A percentile compares a stretch with the other conserved stretches of the same genome.
phyloP scores from a whole-genome alignment of 1,284 basidiomycete genomes.

The Takashimella koratensis region DNA sequence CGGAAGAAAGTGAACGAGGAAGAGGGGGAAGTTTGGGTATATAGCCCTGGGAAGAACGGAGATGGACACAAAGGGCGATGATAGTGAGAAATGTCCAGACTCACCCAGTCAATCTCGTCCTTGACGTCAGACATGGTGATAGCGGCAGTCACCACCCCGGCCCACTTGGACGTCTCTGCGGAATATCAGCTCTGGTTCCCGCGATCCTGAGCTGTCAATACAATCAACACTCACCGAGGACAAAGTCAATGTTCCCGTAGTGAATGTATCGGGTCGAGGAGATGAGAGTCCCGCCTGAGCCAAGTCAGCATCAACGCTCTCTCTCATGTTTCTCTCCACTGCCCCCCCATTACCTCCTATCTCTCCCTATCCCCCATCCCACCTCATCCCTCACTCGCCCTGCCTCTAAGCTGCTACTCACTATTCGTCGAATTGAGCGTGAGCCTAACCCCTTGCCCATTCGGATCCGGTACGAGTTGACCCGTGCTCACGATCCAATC shows the following conservation, averaged over 20 bases:
- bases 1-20: no score
- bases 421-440: conserved; percentile 52
- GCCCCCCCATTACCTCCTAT: no score
- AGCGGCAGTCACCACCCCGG: conserved; percentile 73
- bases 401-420: no score
- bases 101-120: conserved; percentile 72
- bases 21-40: no score
- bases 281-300: conserved; percentile 61
- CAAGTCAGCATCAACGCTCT: background rate
- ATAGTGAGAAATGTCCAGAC: background rate
- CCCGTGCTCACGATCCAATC: conserved; percentile 51
- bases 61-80: no score
- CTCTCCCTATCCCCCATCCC: no score
- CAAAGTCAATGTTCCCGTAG: conserved; percentile 71
- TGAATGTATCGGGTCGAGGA: conserved; percentile 75
- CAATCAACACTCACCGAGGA: conserved; percentile 47
- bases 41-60: no score
- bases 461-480: conserved; percentile 57
- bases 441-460: conserved; percentile 58
- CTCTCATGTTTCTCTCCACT: no score
- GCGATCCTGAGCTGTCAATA: background rate
- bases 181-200: conserved; percentile 6
- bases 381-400: no score
- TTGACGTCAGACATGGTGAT: conserved; percentile 81
- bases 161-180: conserved; percentile 54